phyloP scores from a whole-genome alignment of 1,284 basidiomycete genomes.

The Macrocystidia cucumis region DNA sequence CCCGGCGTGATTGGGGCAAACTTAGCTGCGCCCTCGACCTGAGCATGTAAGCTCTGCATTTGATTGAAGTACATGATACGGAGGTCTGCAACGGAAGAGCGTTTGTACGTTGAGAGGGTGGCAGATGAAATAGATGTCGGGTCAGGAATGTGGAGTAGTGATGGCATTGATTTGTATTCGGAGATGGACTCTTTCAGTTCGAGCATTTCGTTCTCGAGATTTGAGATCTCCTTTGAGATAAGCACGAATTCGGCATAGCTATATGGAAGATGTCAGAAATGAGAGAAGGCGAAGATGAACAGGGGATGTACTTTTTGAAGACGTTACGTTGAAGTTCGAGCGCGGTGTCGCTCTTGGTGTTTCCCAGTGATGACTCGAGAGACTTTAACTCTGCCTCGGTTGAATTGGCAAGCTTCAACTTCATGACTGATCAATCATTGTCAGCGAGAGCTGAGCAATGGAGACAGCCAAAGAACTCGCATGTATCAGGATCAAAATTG shows the following conservation, averaged over 20 bases:
- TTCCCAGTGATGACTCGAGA: slow-evolving; percentile 62
- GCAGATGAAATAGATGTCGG: slow-evolving; percentile 47
- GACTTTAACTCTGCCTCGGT: slow-evolving; percentile 72
- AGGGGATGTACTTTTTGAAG: slow-evolving; percentile 74
- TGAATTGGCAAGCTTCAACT: slow-evolving; percentile 70
- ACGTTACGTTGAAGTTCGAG: slow-evolving; percentile 77
- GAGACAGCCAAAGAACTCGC: slow-evolving; percentile 36
- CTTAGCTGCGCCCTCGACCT: slow-evolving; percentile 95
- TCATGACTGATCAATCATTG: slow-evolving; percentile 42
- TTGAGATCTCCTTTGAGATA: slow-evolving; percentile 95
- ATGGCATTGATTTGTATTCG: slow-evolving; percentile 94
- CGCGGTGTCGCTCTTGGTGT: slow-evolving; percentile 58
- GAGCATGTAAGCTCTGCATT: slow-evolving; percentile 85
- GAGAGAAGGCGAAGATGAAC: neutral
- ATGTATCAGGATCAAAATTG: slow-evolving; percentile 75
- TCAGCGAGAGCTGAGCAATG: slow-evolving; percentile 4
- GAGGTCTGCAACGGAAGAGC: slow-evolving; percentile 89
- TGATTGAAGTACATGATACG: slow-evolving; percentile 92
- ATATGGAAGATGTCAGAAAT: neutral
- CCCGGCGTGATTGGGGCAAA: slow-evolving; percentile 88
- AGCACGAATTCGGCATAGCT: slow-evolving; percentile 96
- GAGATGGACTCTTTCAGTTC: slow-evolving; percentile 91
- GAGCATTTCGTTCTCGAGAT: slow-evolving; percentile 96
- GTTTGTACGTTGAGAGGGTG: slow-evolving; percentile 49
- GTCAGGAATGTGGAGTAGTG: slow-evolving; percentile 86